Base-by-base conservation (phyloP, 176 grass and related monocot species). In the Poa pratensis region DNA sequence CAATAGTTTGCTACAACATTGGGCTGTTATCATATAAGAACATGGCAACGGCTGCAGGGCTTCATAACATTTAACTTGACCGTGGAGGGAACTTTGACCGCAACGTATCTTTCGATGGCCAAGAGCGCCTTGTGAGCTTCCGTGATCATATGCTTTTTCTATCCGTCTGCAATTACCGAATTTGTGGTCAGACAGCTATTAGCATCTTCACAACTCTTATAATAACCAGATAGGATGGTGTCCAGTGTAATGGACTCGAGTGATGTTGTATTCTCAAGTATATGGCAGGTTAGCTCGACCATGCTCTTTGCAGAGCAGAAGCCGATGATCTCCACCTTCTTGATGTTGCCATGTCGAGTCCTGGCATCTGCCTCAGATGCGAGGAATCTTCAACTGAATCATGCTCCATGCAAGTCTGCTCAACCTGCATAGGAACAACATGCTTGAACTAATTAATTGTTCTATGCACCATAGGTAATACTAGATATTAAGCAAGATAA, bases 301-400 rank as follows among this genome's bases (percentile, higher is more conserved):
- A 68, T 68, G 65, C 65, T 68, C 65, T 37, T 68, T 68, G 65
- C 32, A 37, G 65, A 35, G 30, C 65, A 68, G 17, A 68, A 70
- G 10, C 37, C 37, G 18, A 0, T 6, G 9, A 70, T 43, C 4
- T 20, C 5, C 35, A 70, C 68, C 20, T 42, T 43, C 68, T 70
- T 70, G 19, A 70, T 70, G 20, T 23, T 43, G 68, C 10, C 37
- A 70, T 70, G 68, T 0, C 10, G 37, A 5, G 9, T 70, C 11
- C 68, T 5, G 10, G 19, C 68, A 70, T 43, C 68, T 43, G 37
- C 37, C 68, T 70, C 37, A 43, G 68, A 43, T 13, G 19, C 20
- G 5, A 57, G 0, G 64, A 9, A 1, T 68, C 64, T 32, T 3
- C 30, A 68, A 68, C 34, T 68, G 7, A 69, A 69, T 69, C 65